Percentiles rank a stretch among this genome's conserved stretches.
phyloP scores from a whole-genome alignment of 1,139 yeast species.

The Saccharomyces hybrid region DNA sequence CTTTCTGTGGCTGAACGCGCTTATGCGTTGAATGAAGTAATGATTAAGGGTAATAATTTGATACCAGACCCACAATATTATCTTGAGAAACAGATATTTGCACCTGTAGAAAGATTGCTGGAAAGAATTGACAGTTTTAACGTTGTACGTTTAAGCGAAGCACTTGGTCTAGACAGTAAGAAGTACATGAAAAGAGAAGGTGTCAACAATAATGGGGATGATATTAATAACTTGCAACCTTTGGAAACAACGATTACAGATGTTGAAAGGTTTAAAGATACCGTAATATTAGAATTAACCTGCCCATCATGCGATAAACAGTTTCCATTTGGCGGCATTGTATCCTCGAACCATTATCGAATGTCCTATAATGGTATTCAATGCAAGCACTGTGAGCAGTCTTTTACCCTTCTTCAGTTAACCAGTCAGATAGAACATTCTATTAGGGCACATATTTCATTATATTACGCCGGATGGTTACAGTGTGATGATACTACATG shows the following conservation, averaged over 20 bases:
- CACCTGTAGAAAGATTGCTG: constrained; percentile 83
- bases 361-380: constrained; percentile 62
- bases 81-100: constrained; percentile 79
- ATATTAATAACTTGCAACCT: constrained; percentile 52
- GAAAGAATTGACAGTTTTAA: constrained; percentile 86
- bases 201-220: constrained; percentile 34
- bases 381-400: constrained; percentile 53
- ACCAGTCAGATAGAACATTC: constrained; percentile 67
- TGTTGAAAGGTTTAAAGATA: constrained; percentile 67
- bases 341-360: constrained; percentile 50
- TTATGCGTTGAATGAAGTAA: constrained; percentile 64
- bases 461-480: constrained; percentile 81
- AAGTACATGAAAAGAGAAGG: constrained; percentile 48
- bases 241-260: constrained; percentile 79
- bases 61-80: constrained; percentile 73
- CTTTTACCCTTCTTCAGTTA: constrained; percentile 47
- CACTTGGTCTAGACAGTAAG: constrained; percentile 69
- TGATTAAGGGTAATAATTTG: constrained; percentile 43
- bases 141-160: constrained; percentile 63
- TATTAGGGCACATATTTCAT: constrained; percentile 60
- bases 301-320: constrained; percentile 56
- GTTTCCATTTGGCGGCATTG: constrained; percentile 70
- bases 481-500: constrained; percentile 81
- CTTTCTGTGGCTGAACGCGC: constrained; percentile 59
- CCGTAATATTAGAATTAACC: constrained; percentile 46